Conservation (phyloP, 208 protist species). For the Crithidia fasciculata region DNA sequence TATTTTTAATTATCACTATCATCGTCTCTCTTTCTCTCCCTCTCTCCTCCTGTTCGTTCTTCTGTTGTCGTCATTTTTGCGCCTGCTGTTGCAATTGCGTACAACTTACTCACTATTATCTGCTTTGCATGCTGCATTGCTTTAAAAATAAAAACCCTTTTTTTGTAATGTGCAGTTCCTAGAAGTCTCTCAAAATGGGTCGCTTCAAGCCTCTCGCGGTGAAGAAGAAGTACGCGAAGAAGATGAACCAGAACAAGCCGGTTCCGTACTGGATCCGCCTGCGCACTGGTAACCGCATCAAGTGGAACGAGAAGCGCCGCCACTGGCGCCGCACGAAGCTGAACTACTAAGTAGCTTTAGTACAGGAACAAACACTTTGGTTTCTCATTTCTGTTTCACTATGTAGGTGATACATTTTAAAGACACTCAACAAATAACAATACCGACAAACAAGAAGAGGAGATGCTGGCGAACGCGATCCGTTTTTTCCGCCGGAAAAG, state of each 20-base stretch:
- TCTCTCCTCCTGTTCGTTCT: background rate
- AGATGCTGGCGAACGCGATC: too few relatives aligned
- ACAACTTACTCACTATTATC: background rate
- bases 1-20: too few relatives aligned
- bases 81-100: background rate
- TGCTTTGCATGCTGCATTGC: background rate
- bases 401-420: constrained; percentile 21
- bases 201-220: constrained; percentile 92
- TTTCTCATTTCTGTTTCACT: constrained; percentile 16
- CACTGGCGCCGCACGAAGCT: constrained; percentile 96
- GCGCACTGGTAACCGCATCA: constrained; percentile 91
- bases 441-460: too few relatives aligned
- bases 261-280: constrained; percentile 95
- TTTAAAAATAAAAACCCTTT: background rate
- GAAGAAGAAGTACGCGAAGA: constrained; percentile 96
- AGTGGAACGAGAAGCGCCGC: constrained; percentile 96
- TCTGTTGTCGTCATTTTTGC: background rate
- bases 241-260: constrained; percentile 94
- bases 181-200: constrained; percentile 58
- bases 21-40: background rate
- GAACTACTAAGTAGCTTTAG: constrained; percentile 72
- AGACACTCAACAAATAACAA: constrained; percentile 1
- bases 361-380: constrained; percentile 8
- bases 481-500: too few relatives aligned
- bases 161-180: constrained; percentile 6